Evolutionary conservation across 2,329 filamentous ascomycete species (phyloP).

Genomic region (Aspergillus thermomutatus): DNA sequence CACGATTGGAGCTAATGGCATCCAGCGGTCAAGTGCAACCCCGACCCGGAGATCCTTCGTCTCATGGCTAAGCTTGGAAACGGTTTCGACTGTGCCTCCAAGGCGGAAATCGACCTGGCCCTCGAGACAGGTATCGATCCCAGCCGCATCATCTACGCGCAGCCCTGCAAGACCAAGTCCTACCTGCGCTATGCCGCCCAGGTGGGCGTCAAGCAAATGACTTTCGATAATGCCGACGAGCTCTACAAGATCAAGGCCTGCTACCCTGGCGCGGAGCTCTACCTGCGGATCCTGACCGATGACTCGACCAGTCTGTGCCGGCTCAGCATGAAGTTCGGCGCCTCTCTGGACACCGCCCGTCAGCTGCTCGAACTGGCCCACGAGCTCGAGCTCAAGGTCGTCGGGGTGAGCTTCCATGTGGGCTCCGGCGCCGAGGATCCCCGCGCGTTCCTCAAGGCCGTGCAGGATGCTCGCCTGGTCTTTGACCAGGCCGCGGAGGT

Average conservation of each 20-base stretch:
- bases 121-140: conserved; percentile 78
- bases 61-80: conserved; percentile 85
- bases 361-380: conserved; percentile 76
- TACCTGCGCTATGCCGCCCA: conserved; percentile 88
- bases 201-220: conserved; percentile 93
- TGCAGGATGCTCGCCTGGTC: conserved; percentile 80
- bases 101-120: conserved; percentile 92
- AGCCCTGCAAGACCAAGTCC: conserved; percentile 99
- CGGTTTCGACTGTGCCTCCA: conserved; percentile 97
- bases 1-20: neutral
- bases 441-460: conserved; percentile 84
- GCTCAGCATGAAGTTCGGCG: conserved; percentile 95
- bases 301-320: conserved; percentile 93
- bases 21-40: conserved; percentile 96
- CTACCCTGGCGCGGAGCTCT: conserved; percentile 85
- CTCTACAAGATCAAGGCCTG: conserved; percentile 95
- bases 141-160: conserved; percentile 93
- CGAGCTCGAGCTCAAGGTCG: conserved; percentile 80
- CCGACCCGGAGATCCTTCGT: conserved; percentile 81
- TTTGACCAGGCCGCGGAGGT: conserved; percentile 78
- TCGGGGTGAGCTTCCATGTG: conserved; percentile 96
- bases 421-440: conserved; percentile 95
- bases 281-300: conserved; percentile 91
- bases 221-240: conserved; percentile 97
- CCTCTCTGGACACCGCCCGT: conserved; percentile 76